A percentile compares a stretch with the other conserved stretches of the same genome.
These are phyloP conservation scores for Chalaropsis thielavioides DNA, from an alignment of 2,329 filamentous ascomycete genomes.

Conservation along the genomic window DNA sequence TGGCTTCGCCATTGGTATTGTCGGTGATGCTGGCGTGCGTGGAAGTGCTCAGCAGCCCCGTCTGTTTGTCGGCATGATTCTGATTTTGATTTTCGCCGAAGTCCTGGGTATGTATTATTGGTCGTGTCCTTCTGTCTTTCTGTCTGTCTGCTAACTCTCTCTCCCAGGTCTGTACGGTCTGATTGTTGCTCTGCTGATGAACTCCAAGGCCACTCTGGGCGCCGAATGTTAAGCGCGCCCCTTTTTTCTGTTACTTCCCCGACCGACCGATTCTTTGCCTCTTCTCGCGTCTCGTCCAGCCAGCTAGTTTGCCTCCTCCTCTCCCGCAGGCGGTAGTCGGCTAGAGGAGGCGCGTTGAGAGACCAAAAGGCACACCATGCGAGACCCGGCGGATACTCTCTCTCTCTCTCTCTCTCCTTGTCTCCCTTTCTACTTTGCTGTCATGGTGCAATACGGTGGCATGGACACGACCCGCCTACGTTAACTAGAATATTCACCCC, in stretches of 20 bases:
- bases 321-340: background rate
- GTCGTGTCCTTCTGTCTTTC: background rate
- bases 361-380: background rate
- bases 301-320: no score
- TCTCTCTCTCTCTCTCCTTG: background rate
- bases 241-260: slow-evolving; percentile 10
- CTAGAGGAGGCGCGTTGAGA: background rate
- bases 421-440: background rate
- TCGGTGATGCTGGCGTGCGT: slow-evolving; percentile 77
- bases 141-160: background rate
- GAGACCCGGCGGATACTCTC: background rate
- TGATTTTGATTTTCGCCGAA: slow-evolving; percentile 99
- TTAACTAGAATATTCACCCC: no score
- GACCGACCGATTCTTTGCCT: background rate
- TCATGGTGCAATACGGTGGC: no score
- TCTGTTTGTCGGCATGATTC: slow-evolving; percentile 92
- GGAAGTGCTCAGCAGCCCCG: slow-evolving; percentile 72
- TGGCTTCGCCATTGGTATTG: slow-evolving; percentile 76
- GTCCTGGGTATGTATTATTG: slow-evolving; percentile 61
- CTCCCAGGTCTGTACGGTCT: slow-evolving; percentile 84
- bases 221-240: slow-evolving; percentile 40
- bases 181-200: slow-evolving; percentile 98
- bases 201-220: slow-evolving; percentile 69
- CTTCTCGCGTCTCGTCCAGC: background rate
- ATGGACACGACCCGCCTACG: no score